These are phyloP conservation scores for Termitomyces sp. DNA, from an alignment of 768 basidiomycete genomes.

Conservation along the genomic window DNA sequence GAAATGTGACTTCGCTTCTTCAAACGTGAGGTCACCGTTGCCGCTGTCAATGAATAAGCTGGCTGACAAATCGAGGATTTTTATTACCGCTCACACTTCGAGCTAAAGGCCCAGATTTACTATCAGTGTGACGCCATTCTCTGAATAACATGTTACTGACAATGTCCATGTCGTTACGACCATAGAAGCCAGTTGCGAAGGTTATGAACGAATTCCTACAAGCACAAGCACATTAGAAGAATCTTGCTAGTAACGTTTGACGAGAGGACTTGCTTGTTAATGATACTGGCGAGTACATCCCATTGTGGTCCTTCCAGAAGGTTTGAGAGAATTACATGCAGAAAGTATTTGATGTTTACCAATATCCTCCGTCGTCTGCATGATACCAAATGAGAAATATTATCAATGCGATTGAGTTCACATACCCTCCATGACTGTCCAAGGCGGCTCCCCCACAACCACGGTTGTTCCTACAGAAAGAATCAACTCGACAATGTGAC, in stretches of 20 bases:
- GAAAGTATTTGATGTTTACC: constrained; percentile 6
- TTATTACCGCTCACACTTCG: constrained; percentile 37
- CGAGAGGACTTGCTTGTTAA: constrained; percentile 43
- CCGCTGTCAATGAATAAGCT: constrained; percentile 32
- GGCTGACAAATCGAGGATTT: background rate
- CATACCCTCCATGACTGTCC: constrained; percentile 69
- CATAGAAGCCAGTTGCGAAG: constrained; percentile 58
- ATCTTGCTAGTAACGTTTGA: background rate
- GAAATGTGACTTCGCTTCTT: constrained; percentile 66
- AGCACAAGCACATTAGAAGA: background rate
- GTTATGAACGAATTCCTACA: constrained; percentile 64
- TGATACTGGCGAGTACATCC: constrained; percentile 48
- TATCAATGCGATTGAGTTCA: background rate
- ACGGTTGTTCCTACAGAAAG: constrained; percentile 43
- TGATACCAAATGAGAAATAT: background rate
- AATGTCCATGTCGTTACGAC: constrained; percentile 68
- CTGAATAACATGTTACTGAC: constrained; percentile 22
- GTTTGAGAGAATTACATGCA: background rate
- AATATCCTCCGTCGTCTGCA: constrained; percentile 50
- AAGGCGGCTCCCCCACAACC: constrained; percentile 35
- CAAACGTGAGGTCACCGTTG: constrained; percentile 55
- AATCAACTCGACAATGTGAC: background rate
- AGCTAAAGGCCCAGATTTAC: constrained; percentile 25
- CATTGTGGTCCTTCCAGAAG: constrained; percentile 30
- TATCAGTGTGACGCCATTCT: background rate